Evolutionary conservation across 306 rosid species (phyloP).

Genomic region (Cicer chorassanicum): DNA sequence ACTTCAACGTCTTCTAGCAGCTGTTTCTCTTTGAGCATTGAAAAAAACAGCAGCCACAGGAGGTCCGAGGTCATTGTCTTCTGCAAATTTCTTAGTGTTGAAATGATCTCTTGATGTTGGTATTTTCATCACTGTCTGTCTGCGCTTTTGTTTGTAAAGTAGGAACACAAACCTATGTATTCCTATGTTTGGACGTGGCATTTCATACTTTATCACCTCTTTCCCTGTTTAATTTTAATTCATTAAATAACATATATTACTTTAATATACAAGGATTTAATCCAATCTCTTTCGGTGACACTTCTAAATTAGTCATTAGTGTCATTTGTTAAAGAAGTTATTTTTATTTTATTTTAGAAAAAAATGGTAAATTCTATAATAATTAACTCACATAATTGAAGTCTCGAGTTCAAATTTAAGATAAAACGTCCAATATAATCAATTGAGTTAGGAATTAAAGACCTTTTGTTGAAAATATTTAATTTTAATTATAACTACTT

Average conservation of each 20-base stretch:
- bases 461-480: too few species aligned
- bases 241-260: too few species aligned
- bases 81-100: conserved; percentile 61
- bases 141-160: conserved; percentile 72
- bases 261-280: too few species aligned
- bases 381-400: too few species aligned
- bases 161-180: conserved; percentile 89
- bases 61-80: conserved; percentile 64
- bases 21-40: conserved; percentile 92
- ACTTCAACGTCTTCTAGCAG: conserved; percentile 71
- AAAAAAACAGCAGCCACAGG: conserved; percentile 94
- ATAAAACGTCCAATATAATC: too few species aligned
- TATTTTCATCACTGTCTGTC: conserved; percentile 52
- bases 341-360: too few species aligned
- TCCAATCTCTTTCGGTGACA: too few species aligned
- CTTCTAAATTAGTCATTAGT: too few species aligned
- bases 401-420: rapidly evolving
- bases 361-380: too few species aligned
- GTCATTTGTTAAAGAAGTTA: too few species aligned
- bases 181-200: conserved; percentile 83
- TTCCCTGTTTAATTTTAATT: conserved; percentile 52
- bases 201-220: conserved; percentile 74
- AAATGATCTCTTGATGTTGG: conserved; percentile 71
- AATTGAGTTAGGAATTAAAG: too few species aligned
- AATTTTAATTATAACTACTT: too few species aligned